Evolutionary conservation across 805 yeast genomes (phyloP).

Genomic region (Groenewaldozyma tartarivorans): DNA sequence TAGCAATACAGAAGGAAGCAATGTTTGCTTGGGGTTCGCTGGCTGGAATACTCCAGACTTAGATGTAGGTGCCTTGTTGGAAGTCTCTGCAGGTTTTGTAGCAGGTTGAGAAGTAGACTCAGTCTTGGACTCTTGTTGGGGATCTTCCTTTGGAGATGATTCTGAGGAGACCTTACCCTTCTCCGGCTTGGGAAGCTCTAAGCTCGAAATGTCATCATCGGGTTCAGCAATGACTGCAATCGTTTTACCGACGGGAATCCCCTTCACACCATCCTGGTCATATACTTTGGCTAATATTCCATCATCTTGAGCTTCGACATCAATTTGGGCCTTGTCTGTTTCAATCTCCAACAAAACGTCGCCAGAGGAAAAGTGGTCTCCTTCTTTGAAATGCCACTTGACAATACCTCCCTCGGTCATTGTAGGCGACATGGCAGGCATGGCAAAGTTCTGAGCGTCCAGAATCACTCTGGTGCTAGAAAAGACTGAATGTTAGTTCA

Average conservation of each 20-base stretch:
- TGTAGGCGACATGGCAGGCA: conserved; percentile 99
- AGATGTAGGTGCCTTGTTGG: conserved; percentile 3
- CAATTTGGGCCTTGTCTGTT: conserved; percentile 97
- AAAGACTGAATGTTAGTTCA: background rate
- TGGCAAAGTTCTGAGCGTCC: conserved; percentile 43
- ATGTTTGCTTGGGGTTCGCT: conserved; percentile 59
- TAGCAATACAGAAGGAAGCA: conserved; percentile 71
- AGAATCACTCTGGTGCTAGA: background rate
- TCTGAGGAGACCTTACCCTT: conserved; percentile 18
- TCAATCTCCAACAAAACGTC: conserved; percentile 96
- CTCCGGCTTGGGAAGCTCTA: conserved; percentile 44
- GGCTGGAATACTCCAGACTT: conserved; percentile 14
- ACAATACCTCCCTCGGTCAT: conserved; percentile 94
- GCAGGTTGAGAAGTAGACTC: background rate
- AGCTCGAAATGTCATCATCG: conserved; percentile 64
- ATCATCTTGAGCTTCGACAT: conserved; percentile 92
- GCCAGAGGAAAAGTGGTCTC: conserved; percentile 56
- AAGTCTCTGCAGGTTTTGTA: conserved; percentile 4
- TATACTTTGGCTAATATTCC: conserved; percentile 77
- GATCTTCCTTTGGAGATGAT: conserved; percentile 11
- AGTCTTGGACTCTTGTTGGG: conserved; percentile 6
- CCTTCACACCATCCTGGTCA: conserved; percentile 61
- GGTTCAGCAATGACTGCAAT: conserved; percentile 86
- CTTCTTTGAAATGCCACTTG: conserved; percentile 76
- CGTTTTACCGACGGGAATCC: conserved; percentile 75